Evolutionary conservation across 768 basidiomycete genomes (phyloP).

Genomic region (Naganishia randhawae): DNA sequence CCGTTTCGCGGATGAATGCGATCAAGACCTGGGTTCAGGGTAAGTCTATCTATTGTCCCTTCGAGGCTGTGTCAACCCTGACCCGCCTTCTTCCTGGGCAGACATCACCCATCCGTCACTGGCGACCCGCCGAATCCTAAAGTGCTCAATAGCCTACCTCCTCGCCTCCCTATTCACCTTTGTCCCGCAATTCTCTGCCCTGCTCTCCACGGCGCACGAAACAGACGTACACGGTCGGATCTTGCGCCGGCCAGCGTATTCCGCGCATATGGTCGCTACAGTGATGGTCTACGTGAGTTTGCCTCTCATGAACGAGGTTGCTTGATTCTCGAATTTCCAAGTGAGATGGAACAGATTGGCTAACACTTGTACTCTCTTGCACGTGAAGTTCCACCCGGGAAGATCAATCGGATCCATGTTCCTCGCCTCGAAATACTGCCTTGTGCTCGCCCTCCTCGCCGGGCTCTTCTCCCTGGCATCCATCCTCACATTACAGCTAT

Average conservation of each 20-base stretch:
- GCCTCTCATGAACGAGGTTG: neutral
- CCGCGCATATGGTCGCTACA: slow-evolving; percentile 88
- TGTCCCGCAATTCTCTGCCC: slow-evolving; percentile 64
- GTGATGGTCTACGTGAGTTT: slow-evolving; percentile 62
- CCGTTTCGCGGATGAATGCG: neutral
- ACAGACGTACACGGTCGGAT: slow-evolving; percentile 51
- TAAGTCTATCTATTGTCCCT: neutral
- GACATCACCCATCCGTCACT: neutral
- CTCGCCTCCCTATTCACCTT: slow-evolving; percentile 91
- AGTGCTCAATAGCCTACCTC: slow-evolving; percentile 87
- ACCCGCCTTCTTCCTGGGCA: neutral
- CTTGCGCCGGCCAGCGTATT: slow-evolving; percentile 59
- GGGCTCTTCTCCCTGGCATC: slow-evolving; percentile 69
- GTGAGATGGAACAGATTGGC: too few relatives aligned
- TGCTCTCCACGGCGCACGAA: slow-evolving; percentile 55
- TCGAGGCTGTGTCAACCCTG: neutral
- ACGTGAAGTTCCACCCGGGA: slow-evolving; percentile 81
- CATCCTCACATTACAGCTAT: slow-evolving; percentile 74
- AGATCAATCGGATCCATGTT: slow-evolving; percentile 90
- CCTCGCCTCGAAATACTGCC: slow-evolving; percentile 78
- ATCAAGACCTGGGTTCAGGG: neutral
- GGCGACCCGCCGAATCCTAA: slow-evolving; percentile 61
- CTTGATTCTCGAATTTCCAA: too few relatives aligned
- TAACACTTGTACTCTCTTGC: neutral
- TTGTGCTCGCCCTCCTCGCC: slow-evolving; percentile 60